Conservation (phyloP, 805 yeast genomes). For the Saturnispora gosingensis region DNA sequence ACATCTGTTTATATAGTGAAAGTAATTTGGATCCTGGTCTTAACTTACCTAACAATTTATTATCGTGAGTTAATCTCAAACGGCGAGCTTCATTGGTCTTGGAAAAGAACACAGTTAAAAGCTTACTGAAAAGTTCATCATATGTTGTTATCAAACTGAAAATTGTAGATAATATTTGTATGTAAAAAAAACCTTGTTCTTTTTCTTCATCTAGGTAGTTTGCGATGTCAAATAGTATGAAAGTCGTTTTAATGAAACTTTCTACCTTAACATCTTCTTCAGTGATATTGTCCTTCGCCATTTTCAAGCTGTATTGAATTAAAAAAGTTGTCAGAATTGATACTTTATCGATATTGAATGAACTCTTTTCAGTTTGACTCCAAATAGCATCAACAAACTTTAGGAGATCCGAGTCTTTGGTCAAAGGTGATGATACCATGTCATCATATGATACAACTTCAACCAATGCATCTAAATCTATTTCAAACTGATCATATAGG, state of each 20-base stretch:
- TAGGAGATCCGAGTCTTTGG: background rate
- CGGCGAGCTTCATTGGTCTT: slow-evolving; percentile 12
- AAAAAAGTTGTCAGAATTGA: slow-evolving; percentile 4
- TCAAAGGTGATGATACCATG: background rate
- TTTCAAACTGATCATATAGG: background rate
- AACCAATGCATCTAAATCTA: background rate
- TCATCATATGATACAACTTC: background rate
- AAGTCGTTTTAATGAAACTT: background rate
- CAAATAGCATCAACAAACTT: background rate
- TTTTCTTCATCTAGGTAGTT: background rate
- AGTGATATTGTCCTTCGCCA: background rate
- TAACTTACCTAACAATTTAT: slow-evolving; percentile 22
- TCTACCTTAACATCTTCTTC: background rate
- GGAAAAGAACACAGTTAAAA: slow-evolving; percentile 18
- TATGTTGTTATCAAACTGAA: background rate
- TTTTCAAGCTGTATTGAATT: background rate
- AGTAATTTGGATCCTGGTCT: slow-evolving; percentile 27
- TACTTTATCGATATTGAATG: background rate
- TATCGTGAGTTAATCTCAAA: slow-evolving; percentile 17
- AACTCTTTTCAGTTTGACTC: background rate
- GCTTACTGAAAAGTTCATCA: background rate
- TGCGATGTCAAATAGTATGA: background rate
- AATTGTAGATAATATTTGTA: background rate
- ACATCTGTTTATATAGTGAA: slow-evolving; percentile 21
- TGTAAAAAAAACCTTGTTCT: background rate